phyloP scores from a whole-genome alignment of 805 yeast species.

The Candida awuae region DNA sequence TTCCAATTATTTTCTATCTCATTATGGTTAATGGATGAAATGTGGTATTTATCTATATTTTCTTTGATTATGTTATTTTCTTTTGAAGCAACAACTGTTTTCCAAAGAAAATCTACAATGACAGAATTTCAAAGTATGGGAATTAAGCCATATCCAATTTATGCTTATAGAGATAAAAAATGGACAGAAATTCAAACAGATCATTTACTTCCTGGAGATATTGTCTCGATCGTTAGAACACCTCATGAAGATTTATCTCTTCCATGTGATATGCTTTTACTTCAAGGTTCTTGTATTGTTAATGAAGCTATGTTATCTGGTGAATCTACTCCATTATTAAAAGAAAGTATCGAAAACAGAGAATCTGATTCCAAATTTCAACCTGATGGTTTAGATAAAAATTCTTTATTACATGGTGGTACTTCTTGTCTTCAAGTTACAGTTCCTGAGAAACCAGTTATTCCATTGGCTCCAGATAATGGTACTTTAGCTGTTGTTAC shows the following conservation, averaged over 20 bases:
- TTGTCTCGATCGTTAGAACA: conserved; percentile 81
- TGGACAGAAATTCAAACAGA: conserved; percentile 70
- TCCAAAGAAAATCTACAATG: conserved; percentile 92
- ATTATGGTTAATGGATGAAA: conserved; percentile 91
- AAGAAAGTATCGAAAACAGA: conserved; percentile 83
- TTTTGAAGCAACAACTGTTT: conserved; percentile 90
- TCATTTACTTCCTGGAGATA: conserved; percentile 83
- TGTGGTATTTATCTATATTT: conserved; percentile 92
- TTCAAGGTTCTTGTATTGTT: conserved; percentile 89
- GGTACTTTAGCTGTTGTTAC: conserved; percentile 89
- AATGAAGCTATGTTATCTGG: conserved; percentile 99
- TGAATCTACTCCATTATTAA: conserved; percentile 93
- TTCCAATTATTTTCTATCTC: conserved; percentile 95
- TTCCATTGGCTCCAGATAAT: conserved; percentile 72
- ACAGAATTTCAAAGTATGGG: conserved; percentile 96
- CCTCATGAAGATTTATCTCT: conserved; percentile 78
- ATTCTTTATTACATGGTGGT: conserved; percentile 88
- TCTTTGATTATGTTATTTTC: conserved; percentile 86
- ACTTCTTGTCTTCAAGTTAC: conserved; percentile 92
- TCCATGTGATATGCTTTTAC: conserved; percentile 84
- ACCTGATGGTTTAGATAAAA: conserved; percentile 79
- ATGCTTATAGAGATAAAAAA: conserved; percentile 57
- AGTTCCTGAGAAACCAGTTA: conserved; percentile 41
- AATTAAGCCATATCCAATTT: conserved; percentile 77
- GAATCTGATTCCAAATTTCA: conserved; percentile 62